phyloP scores from a whole-genome alignment of 2,329 filamentous ascomycete species.

The Hypoxylon sp. region DNA sequence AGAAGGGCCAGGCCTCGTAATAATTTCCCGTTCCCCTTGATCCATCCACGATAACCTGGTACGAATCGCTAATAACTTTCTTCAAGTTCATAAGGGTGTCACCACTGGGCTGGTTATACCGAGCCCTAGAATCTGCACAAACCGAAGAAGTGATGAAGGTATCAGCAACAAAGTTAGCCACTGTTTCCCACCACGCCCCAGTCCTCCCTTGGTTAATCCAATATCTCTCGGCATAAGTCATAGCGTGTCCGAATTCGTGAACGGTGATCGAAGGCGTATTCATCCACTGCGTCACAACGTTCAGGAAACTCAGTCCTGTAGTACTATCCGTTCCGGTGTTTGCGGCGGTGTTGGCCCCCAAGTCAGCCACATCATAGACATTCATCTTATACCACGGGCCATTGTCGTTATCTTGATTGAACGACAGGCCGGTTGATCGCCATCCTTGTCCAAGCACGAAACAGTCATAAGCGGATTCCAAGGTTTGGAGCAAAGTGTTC shows the following conservation, averaged over 20 bases:
- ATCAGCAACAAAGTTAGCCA: constrained; percentile 65
- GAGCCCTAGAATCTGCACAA: constrained; percentile 57
- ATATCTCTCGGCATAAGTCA: constrained; percentile 60
- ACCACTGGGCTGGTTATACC: constrained; percentile 53
- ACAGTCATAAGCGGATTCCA: constrained; percentile 62
- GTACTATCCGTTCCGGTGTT: constrained; percentile 58
- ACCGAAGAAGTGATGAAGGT: constrained; percentile 61
- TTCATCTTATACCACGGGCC: constrained; percentile 63
- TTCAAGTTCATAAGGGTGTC: constrained; percentile 58
- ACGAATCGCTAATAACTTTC: constrained; percentile 62
- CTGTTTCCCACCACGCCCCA: constrained; percentile 65
- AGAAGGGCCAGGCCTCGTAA: constrained; percentile 66
- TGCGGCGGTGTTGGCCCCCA: constrained; percentile 57
- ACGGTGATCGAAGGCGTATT: constrained; percentile 58
- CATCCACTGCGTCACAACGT: constrained; percentile 59
- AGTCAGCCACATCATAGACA: constrained; percentile 57
- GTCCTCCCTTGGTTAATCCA: constrained; percentile 62
- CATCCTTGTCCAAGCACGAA: constrained; percentile 56
- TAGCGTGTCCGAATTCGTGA: constrained; percentile 64
- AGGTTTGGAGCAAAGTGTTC: constrained; percentile 54
- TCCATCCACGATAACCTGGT: constrained; percentile 64
- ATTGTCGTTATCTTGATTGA: constrained; percentile 51
- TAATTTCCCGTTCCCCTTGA: constrained; percentile 59
- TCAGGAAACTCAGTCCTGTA: constrained; percentile 59
- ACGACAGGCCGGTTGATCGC: constrained; percentile 57